phyloP scores from a whole-genome alignment of 441 rosid species.

The Pelargonium australe region DNA sequence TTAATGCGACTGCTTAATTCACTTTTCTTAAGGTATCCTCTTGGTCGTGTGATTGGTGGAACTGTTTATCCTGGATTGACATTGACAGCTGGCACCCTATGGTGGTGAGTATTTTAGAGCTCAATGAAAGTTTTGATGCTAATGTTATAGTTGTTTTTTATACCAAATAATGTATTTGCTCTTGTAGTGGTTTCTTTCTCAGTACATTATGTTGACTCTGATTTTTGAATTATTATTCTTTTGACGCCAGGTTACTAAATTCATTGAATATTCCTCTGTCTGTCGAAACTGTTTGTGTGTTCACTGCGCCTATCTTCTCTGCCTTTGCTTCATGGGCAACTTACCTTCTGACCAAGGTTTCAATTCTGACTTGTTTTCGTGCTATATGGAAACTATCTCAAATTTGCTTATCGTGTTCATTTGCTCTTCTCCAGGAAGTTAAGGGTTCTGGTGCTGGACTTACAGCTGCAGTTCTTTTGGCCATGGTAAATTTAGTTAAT shows the following conservation, averaged over 20 bases:
- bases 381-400: slow-evolving; percentile 11
- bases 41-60: slow-evolving; percentile 99
- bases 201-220: background rate
- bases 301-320: slow-evolving; percentile 95
- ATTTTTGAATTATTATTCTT: slow-evolving; percentile 11
- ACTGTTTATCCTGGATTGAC: slow-evolving; percentile 99
- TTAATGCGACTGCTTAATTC: slow-evolving; percentile 2
- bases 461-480: slow-evolving; percentile 90
- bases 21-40: slow-evolving; percentile 71
- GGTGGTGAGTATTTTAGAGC: slow-evolving; percentile 59
- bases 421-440: slow-evolving; percentile 59
- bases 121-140: background rate
- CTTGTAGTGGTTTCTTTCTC: background rate
- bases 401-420: slow-evolving; percentile 18
- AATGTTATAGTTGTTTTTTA: background rate
- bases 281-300: slow-evolving; percentile 97
- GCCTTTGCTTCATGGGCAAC: slow-evolving; percentile 99
- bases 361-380: slow-evolving; percentile 14
- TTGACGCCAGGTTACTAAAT: slow-evolving; percentile 57
- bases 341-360: slow-evolving; percentile 90
- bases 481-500: slow-evolving; percentile 62
- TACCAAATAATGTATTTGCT: background rate
- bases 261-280: slow-evolving; percentile 88
- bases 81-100: slow-evolving; percentile 93
- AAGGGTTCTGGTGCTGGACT: slow-evolving; percentile 96